Conservation (phyloP, 2,329 filamentous ascomycete genomes). For the Cercospora sp. region DNA sequence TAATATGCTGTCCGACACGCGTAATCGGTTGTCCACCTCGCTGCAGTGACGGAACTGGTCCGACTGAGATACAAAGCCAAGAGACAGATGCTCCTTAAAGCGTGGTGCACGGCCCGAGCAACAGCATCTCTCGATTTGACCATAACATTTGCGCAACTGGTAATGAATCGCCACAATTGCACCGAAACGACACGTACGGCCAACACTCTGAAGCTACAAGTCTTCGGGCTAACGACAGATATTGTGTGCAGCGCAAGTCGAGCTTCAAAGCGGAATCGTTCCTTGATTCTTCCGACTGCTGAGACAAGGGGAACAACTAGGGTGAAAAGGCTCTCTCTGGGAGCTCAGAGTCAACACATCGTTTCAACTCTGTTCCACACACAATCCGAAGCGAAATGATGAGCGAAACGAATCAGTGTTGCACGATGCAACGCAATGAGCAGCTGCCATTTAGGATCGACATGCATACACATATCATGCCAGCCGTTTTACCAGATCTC, state of each 20-base stretch:
- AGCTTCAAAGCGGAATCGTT: background rate
- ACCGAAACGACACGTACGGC: background rate
- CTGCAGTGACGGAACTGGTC: background rate
- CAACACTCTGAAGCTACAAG: background rate
- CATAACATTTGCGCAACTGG: background rate
- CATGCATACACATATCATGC: slow-evolving; percentile 22
- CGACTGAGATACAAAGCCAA: background rate
- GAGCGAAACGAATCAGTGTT: background rate
- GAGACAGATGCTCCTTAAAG: background rate
- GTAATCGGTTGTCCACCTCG: background rate
- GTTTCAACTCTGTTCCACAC: background rate
- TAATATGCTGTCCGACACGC: background rate
- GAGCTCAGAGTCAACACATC: background rate
- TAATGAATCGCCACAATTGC: background rate
- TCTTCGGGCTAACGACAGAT: background rate
- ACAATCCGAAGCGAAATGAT: background rate
- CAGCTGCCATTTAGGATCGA: slow-evolving; percentile 13
- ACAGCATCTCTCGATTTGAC: background rate
- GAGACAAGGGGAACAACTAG: background rate
- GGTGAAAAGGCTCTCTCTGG: background rate
- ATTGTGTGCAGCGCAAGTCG: background rate
- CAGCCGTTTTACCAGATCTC: slow-evolving; percentile 12
- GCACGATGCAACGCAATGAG: background rate
- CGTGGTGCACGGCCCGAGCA: slow-evolving; percentile 2
- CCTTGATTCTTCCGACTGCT: background rate